Base-by-base conservation (phyloP, 495 filamentous ascomycete species). In the Tirmania nivea region DNA sequence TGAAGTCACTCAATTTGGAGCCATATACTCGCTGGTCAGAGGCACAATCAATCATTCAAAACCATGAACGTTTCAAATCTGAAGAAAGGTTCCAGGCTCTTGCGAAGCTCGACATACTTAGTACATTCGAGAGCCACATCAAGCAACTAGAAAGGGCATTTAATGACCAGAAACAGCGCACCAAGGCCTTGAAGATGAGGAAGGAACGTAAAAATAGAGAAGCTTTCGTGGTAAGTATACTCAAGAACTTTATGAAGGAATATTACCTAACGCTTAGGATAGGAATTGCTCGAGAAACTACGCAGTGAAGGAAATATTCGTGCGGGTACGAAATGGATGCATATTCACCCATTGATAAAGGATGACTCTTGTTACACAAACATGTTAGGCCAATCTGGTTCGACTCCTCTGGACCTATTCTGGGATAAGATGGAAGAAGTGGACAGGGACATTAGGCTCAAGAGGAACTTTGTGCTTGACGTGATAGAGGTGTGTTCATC, bases 371-470 rank as follows among this genome's bases (percentile, higher is more conserved):
- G 86, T 54, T 96, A 92, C 69, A 75, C 71, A 62, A 83, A 78
- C 49, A 83, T 94, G 69, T 75, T 90, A 34, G 90, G 88, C 47
- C 86, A 90, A 59, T 63, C 78, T 45, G 92, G 92, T 52, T 95
- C 90, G 4, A 83, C 78, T 5, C 84, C 89, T n/a, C 72, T 94
- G 56, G 90, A 99, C 55, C 71, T 99, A 9, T 94, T 96, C 68
- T 94, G 92, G 89, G 92, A 99, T 67, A 74, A 87, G 50, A 76
- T 96, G 14, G 89, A 94, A 64, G 89, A 95, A 66, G 86, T 94
- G 67, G 87, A 96, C 56, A 76, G 81, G 50, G 78, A 79, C 17
- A 69, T 96, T 14, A 80, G 92, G 45, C 76, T 76, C 50, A 81
- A 80, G 49, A 75, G 88, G 34, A 92, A 92, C 65, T 78, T 87